phyloP scores from a whole-genome alignment of 2,329 filamentous ascomycete genomes.

The Ophiognomonia clavigignenti-juglandacearum region DNA sequence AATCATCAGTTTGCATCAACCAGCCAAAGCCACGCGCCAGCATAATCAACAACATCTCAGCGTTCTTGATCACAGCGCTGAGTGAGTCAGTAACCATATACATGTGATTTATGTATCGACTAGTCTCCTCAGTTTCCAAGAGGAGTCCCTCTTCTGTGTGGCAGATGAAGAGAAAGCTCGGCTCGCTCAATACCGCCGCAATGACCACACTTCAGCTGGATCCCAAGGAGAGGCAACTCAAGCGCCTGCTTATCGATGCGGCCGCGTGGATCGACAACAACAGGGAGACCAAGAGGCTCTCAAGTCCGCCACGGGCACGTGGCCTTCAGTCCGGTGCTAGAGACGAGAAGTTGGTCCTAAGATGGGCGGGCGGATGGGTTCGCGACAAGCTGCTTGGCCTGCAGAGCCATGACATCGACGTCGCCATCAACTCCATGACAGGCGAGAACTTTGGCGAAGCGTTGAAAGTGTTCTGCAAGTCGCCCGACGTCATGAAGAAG shows the following conservation, averaged over 20 bases:
- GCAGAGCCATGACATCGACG: conserved; percentile 75
- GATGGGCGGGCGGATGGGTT: conserved; percentile 85
- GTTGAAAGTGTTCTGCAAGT: conserved; percentile 63
- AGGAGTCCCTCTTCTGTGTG: background rate
- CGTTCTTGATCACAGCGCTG: no score
- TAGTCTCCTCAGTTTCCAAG: background rate
- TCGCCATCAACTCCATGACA: conserved; percentile 82
- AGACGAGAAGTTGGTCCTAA: conserved; percentile 55
- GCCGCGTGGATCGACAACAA: conserved; percentile 59
- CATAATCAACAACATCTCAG: no score
- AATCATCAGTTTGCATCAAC: no score
- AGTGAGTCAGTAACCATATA: no score
- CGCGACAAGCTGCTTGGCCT: conserved; percentile 74
- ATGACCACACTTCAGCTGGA: conserved; percentile 50
- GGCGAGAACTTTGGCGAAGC: conserved; percentile 69
- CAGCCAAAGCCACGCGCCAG: no score
- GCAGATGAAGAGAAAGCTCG: conserved; percentile 17
- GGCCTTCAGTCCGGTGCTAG: no score
- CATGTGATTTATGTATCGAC: conserved; percentile 8
- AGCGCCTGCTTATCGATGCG: conserved; percentile 76
- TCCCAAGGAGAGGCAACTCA: conserved; percentile 65
- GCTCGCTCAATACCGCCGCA: conserved; percentile 5
- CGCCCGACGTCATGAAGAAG: conserved; percentile 53
- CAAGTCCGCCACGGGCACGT: no score
- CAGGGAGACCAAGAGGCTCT: no score